Base-by-base conservation (phyloP, 1,284 basidiomycete species). In the Ustilago cynodontis region DNA sequence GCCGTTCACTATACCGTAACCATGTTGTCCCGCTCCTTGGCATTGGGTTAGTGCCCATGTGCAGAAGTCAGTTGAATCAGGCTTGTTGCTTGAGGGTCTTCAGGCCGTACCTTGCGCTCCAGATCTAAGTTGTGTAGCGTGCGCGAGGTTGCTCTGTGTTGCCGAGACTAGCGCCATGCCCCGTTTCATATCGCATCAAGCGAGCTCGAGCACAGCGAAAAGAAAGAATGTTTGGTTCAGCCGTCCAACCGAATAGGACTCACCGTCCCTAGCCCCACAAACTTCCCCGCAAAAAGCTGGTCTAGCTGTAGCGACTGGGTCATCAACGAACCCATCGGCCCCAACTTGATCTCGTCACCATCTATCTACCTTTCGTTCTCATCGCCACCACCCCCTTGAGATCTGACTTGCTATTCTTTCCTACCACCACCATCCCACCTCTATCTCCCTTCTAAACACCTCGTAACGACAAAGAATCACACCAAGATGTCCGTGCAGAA, bases 401-500 rank as follows among this genome's bases (percentile, higher is more conserved):
- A 16, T 51, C 43, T 8, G 22, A 24, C 22, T 3, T 5, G 6
- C 18, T 43, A 6, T 45, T 26, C 8, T 6, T 10, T 22, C 33
- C 28, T 29, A 20, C 22, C 24, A 33, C 55, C 50, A 56, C 53
- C 53, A 55, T 33, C n/a, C n/a, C 31, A 33, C 31, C 31, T 11
- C 45, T 53, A 45, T 31, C 61, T 41, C 43, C 59, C 7, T 43
- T n/a, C 43, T n/a, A 5, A 33, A 16, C 41, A 5, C 11, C 22
- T 35, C 41, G 49, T 49, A 41, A 16, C 22, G 11, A n/a, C 11
- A 43, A 1, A 65, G 49, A 47, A 45, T 4, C 45, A 35, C 4
- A 2, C 20, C 47, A 64, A 62, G 7, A 80, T 79, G 78, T 26
- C 70, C 29, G 49, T 55, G 22, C 24, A 61, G 51, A 67, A 59